Conservation (phyloP, 768 basidiomycete species). For the Boletus rex-veris region DNA sequence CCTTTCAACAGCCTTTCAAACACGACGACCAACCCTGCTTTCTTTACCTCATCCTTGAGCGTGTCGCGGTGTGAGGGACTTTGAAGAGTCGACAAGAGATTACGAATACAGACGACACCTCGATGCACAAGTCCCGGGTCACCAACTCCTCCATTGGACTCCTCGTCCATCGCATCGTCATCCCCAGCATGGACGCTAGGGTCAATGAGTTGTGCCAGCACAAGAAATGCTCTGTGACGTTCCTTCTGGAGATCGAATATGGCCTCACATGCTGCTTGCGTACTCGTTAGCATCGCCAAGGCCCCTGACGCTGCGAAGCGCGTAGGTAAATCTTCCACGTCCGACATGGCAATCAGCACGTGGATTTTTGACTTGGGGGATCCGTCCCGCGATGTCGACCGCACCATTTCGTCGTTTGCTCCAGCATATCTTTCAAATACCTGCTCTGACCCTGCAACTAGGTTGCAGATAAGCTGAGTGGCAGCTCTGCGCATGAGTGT, state of each 20-base stretch:
- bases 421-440: slow-evolving; percentile 74
- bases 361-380: slow-evolving; percentile 62
- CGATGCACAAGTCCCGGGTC: slow-evolving; percentile 73
- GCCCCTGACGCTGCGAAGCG: slow-evolving; percentile 89
- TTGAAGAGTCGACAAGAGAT: slow-evolving; percentile 51
- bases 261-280: slow-evolving; percentile 54
- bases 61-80: slow-evolving; percentile 37
- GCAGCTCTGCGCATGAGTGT: slow-evolving; percentile 80
- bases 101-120: slow-evolving; percentile 70
- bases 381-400: slow-evolving; percentile 41
- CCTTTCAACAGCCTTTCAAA: slow-evolving; percentile 50
- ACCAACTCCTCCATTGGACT: slow-evolving; percentile 24
- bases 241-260: slow-evolving; percentile 66
- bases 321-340: slow-evolving; percentile 82
- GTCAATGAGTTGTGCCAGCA: slow-evolving; percentile 67
- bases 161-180: slow-evolving; percentile 38
- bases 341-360: slow-evolving; percentile 78
- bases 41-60: slow-evolving; percentile 50
- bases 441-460: slow-evolving; percentile 71
- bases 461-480: slow-evolving; percentile 89
- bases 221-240: slow-evolving; percentile 56
- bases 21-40: slow-evolving; percentile 49
- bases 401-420: slow-evolving; percentile 25
- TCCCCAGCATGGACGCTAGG: slow-evolving; percentile 40
- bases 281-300: slow-evolving; percentile 72